phyloP scores from a whole-genome alignment of 2,329 filamentous ascomycete species.

The Cladophialophora immunda region DNA sequence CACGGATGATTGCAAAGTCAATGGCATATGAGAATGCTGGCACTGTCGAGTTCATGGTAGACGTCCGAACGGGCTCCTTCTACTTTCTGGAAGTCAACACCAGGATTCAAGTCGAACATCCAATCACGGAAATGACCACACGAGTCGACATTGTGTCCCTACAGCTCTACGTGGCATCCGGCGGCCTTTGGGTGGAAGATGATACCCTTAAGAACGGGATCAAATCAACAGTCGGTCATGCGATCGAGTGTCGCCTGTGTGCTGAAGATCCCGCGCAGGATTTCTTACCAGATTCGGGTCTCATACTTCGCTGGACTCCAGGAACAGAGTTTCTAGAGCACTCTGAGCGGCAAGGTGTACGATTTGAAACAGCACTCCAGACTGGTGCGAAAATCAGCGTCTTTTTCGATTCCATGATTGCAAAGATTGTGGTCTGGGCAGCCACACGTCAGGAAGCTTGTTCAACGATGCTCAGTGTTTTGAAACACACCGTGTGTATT shows the following conservation, averaged over 20 bases:
- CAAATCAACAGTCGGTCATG: conserved; percentile 47
- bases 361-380: conserved; percentile 54
- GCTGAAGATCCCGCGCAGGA: conserved; percentile 53
- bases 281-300: conserved; percentile 50
- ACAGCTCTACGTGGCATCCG: conserved; percentile 50
- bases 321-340: conserved; percentile 15
- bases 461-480: conserved; percentile 46
- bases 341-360: conserved; percentile 42
- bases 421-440: conserved; percentile 57
- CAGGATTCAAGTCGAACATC: conserved; percentile 60
- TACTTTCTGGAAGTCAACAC: conserved; percentile 62
- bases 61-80: conserved; percentile 48
- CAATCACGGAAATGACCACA: conserved; percentile 52
- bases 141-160: conserved; percentile 51
- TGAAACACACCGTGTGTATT: conserved; percentile 66
- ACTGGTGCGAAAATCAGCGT: conserved; percentile 51
- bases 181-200: conserved; percentile 41
- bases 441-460: conserved; percentile 48
- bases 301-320: conserved; percentile 48
- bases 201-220: conserved; percentile 33
- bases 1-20: conserved; percentile 47
- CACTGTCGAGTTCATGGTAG: conserved; percentile 58
- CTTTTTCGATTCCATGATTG: conserved; percentile 59
- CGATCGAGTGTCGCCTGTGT: conserved; percentile 56
- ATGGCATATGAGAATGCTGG: conserved; percentile 54